These are phyloP conservation scores for Gossypium laxum DNA, from an alignment of 441 rosid species.

Conservation along the genomic window DNA sequence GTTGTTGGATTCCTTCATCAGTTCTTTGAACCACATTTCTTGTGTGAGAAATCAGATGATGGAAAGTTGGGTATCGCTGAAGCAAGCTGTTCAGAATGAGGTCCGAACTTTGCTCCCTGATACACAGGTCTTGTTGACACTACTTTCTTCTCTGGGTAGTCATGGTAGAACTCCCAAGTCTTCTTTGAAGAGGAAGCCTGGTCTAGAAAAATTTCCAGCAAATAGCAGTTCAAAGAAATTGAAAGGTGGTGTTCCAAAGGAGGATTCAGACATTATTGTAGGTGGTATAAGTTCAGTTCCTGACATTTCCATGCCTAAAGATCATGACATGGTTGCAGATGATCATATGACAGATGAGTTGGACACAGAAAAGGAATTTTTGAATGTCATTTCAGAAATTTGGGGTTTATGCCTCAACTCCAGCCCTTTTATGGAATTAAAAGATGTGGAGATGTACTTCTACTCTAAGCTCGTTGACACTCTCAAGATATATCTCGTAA, in stretches of 20 bases:
- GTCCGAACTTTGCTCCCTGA: constrained; percentile 66
- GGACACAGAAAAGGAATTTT: constrained; percentile 38
- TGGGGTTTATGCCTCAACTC: constrained; percentile 49
- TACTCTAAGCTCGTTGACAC: constrained; percentile 67
- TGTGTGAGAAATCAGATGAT: constrained; percentile 24
- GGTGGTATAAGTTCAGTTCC: constrained; percentile 43
- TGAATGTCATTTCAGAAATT: constrained; percentile 44
- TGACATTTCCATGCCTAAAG: constrained; percentile 26
- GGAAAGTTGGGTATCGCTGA: constrained; percentile 38
- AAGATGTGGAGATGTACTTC: constrained; percentile 55
- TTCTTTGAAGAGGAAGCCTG: constrained; percentile 45
- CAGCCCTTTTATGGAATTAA: constrained; percentile 26
- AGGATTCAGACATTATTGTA: constrained; percentile 49
- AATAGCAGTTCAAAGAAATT: constrained; percentile 33
- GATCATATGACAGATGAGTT: constrained; percentile 25
- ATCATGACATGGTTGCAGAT: constrained; percentile 24
- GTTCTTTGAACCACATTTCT: constrained; percentile 30
- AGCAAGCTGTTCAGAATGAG: constrained; percentile 57
- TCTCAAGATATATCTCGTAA: constrained; percentile 62
- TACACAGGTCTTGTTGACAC: constrained; percentile 61
- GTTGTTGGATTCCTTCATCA: constrained; percentile 52
- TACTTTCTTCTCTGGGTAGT: constrained; percentile 44
- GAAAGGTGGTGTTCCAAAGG: constrained; percentile 29
- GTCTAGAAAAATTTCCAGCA: constrained; percentile 25
- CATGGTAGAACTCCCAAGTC: constrained; percentile 22